These are phyloP conservation scores for Alloteropsis semialata DNA, from an alignment of 176 grass and related monocot genomes.

Conservation along the genomic window DNA sequence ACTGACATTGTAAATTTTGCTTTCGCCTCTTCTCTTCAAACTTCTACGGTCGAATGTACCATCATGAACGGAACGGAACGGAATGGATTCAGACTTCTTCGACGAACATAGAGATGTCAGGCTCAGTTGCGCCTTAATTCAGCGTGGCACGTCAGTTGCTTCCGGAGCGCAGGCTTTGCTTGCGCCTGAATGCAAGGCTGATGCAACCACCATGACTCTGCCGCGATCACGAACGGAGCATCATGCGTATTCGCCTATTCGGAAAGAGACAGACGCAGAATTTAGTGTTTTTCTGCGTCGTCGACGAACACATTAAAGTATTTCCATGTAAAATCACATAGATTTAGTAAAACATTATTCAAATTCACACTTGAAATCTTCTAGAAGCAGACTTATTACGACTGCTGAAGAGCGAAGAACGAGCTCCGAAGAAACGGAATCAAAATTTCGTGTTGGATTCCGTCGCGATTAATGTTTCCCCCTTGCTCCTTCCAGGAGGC, in stretches of 20 bases:
- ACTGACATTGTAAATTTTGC: not conserved
- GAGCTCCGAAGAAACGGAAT: not conserved
- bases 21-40: not conserved
- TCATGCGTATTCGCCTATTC: not conserved
- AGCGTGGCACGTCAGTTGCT: not conserved
- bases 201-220: not conserved
- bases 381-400: not conserved
- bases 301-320: not conserved
- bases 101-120: not conserved
- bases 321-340: not conserved
- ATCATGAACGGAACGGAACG: not conserved
- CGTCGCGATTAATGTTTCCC: not conserved
- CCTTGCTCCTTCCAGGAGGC: not conserved
- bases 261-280: not conserved
- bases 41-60: not conserved
- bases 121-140: not conserved
- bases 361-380: not conserved
- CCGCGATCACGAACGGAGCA: not conserved
- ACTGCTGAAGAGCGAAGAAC: not conserved
- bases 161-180: not conserved
- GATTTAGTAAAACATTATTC: not conserved
- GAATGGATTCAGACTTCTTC: not conserved
- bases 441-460: not conserved
- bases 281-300: not conserved
- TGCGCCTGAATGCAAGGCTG: not conserved